Evolutionary conservation across 306 rosid genomes (phyloP).

Genomic region (Calophaca sinica): DNA sequence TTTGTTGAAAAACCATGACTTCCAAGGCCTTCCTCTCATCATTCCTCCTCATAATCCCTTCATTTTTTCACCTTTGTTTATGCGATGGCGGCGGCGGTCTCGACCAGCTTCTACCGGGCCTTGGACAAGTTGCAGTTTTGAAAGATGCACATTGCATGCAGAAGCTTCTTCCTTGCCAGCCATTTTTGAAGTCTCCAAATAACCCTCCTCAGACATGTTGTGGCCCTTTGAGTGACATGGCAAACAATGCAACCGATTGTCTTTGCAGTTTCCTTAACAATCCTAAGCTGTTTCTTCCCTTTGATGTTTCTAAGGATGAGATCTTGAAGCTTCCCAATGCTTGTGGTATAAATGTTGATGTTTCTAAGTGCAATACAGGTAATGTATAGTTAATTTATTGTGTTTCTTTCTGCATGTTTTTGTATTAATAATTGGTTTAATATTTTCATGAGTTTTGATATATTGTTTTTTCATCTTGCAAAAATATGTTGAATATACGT

Average conservation of each 20-base stretch:
- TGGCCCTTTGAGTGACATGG: slow-evolving; percentile 46
- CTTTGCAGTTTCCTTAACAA: slow-evolving; percentile 56
- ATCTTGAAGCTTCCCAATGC: slow-evolving; percentile 60
- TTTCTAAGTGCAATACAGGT: slow-evolving; percentile 56
- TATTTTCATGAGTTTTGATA: neutral
- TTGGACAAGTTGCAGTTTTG: neutral
- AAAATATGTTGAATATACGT: no score
- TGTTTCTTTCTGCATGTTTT: neutral
- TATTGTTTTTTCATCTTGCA: neutral
- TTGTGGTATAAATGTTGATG: slow-evolving; percentile 50
- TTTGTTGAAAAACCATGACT: slow-evolving; percentile 31
- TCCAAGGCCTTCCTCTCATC: slow-evolving; percentile 6
- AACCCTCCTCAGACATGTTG: slow-evolving; percentile 57
- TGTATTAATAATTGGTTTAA: neutral
- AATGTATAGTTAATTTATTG: neutral
- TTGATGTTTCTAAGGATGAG: slow-evolving; percentile 50
- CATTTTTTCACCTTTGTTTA: slow-evolving; percentile 30
- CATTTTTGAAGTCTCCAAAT: slow-evolving; percentile 39
- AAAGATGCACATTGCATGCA: slow-evolving; percentile 56
- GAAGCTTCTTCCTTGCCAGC: slow-evolving; percentile 63
- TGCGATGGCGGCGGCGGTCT: neutral
- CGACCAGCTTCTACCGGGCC: slow-evolving; percentile 2
- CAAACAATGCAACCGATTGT: slow-evolving; percentile 36
- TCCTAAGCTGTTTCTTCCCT: neutral
- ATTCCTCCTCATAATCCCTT: slow-evolving; percentile 33